Evolutionary conservation across 352 stramenopile species (phyloP), one percentile per base, ranked within the genome.

Genomic region (Globisporangium irregulare): DNA sequence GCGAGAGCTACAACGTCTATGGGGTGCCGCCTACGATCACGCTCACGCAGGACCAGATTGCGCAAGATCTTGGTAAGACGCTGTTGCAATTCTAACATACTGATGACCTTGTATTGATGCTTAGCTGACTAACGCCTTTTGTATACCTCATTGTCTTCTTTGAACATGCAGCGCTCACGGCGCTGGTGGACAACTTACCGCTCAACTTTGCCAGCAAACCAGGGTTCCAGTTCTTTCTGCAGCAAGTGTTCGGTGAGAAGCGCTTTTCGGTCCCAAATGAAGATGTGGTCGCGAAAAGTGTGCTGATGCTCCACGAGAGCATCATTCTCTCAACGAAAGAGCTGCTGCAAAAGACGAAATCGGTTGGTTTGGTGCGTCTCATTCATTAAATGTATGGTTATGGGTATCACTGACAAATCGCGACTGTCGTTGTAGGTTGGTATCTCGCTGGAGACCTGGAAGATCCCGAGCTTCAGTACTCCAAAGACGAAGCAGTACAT

Each of bases 281-380:
- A 69, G 84, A 92, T 1, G 64, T 79, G 0, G 50, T 94, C 24
- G 69, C 69, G 4, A 92, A 92, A 64, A 89, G 74, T 51, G 79
- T 91, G 22, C 62, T 89, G 12, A 73, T 89, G 72, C 72, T 94
- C 22, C 84, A 94, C 36, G 84, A 94, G 22, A 90, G 77, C 63
- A 71, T 92, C 15, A 69, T 87, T n/a, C 61, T 89, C n/a, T 84
- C 81, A 4, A 82, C 79, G 20, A 94, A 91, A 62, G 89, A 89
- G 72, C 68, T 91, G 36, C 59, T 92, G 46, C 59, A 76, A 2
- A 78, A 75, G 27, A 71, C 84, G 15, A 87, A 87, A 41, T 86
- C 75, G 51, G 85, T 91, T 41, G 32, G 67, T 73, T 3, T 9
- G 15, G n/a, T 6, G 10, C 15, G n/a, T 2, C 15, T 57, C 27